phyloP scores from a whole-genome alignment of 257 asterid species.

The Nemophila menziesii region DNA sequence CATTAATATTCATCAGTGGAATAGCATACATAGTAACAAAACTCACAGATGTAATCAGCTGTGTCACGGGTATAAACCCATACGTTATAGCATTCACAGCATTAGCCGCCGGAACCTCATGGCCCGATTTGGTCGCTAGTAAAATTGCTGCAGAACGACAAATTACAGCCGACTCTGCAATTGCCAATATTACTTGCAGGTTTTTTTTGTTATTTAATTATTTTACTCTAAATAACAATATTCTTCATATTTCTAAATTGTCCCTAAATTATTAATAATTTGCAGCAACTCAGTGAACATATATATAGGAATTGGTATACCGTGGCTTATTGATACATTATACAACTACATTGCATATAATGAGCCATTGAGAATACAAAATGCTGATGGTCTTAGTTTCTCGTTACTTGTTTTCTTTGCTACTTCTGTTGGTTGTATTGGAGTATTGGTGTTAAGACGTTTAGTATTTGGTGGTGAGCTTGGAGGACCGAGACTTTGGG shows the following conservation, averaged over 20 bases:
- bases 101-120: constrained; percentile 84
- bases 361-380: constrained; percentile 51
- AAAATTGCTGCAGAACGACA: constrained; percentile 96
- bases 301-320: constrained; percentile 77
- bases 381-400: constrained; percentile 71
- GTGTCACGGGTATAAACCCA: constrained; percentile 74
- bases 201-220: constrained; percentile 12
- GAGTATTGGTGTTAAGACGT: constrained; percentile 66
- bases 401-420: constrained; percentile 74
- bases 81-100: constrained; percentile 82
- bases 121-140: constrained; percentile 98
- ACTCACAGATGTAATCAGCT: constrained; percentile 77
- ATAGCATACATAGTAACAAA: constrained; percentile 74
- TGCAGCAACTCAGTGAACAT: constrained; percentile 91
- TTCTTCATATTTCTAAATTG: not conserved
- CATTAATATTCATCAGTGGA: constrained; percentile 68
- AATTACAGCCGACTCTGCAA: constrained; percentile 88
- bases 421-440: constrained; percentile 71
- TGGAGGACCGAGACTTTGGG: constrained; percentile 85
- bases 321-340: constrained; percentile 76
- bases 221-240: too few species aligned
- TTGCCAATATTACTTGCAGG: constrained; percentile 97
- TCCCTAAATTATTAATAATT: not conserved
- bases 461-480: constrained; percentile 72
- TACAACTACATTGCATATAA: constrained; percentile 79